Evolutionary conservation across 2,329 filamentous ascomycete species (phyloP).

Genomic region (Exophiala xenobiotica): DNA sequence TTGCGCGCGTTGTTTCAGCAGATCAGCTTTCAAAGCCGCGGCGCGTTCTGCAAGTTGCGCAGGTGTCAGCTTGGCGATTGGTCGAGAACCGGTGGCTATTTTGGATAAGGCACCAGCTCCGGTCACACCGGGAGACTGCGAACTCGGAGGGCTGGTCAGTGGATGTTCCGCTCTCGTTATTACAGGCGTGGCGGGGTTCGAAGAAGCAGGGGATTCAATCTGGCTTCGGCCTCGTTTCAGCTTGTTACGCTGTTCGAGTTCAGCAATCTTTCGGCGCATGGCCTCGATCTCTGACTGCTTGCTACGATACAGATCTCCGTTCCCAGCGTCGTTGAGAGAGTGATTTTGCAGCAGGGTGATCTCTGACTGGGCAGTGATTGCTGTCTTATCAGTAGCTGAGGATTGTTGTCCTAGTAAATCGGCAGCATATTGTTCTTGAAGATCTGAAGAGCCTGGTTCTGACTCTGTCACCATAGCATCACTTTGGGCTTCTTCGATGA

Average conservation of each 20-base stretch:
- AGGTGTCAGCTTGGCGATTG: conserved; percentile 23
- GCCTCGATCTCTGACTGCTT: conserved; percentile 51
- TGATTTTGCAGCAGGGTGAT: neutral
- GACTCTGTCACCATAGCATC: conserved; percentile 8
- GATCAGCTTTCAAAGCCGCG: conserved; percentile 32
- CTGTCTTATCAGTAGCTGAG: conserved; percentile 23
- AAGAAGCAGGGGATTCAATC: conserved; percentile 37
- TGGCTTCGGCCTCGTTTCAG: conserved; percentile 41
- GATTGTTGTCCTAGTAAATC: no score
- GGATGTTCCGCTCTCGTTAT: conserved; percentile 7
- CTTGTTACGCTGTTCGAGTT: conserved; percentile 46
- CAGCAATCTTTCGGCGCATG: conserved; percentile 51
- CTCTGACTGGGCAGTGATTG: conserved; percentile 12
- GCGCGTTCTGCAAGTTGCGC: conserved; percentile 25
- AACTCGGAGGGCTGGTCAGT: conserved; percentile 9
- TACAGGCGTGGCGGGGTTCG: conserved; percentile 28
- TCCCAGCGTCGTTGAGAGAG: conserved; percentile 31
- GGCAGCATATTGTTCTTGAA: neutral
- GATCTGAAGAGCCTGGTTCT: conserved; percentile 9
- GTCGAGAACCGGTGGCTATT: neutral
- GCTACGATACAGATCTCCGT: conserved; percentile 44
- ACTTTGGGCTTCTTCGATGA: conserved; percentile 18
- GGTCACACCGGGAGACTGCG: conserved; percentile 2
- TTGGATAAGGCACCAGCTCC: neutral
- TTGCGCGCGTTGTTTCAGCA: conserved; percentile 39